These are phyloP conservation scores for Dacryopinax spathularia DNA, from an alignment of 768 basidiomycete genomes.

Conservation along the genomic window DNA sequence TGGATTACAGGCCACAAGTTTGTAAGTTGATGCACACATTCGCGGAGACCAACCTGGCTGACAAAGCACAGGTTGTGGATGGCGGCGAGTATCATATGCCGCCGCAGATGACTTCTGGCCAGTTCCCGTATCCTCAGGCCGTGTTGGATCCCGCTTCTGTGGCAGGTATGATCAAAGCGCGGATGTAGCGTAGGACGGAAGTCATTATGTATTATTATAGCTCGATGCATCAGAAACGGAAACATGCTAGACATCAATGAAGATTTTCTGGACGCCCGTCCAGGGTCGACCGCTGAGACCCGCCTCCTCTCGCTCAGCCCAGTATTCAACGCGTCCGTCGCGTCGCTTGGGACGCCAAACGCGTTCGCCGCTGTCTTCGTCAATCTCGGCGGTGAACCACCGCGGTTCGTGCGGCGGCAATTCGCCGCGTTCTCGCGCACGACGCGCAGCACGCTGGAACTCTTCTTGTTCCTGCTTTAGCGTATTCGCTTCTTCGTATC, in stretches of 20 bases:
- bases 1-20: conserved; percentile 23
- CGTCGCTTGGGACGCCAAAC: conserved; percentile 63
- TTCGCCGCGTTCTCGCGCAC: conserved; percentile 58
- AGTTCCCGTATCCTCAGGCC: conserved; percentile 8
- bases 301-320: conserved; percentile 58
- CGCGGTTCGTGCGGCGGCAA: conserved; percentile 60
- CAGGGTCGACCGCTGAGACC: conserved; percentile 30
- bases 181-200: conserved; percentile 10
- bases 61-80: conserved; percentile 20
- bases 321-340: conserved; percentile 55
- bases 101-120: not conserved
- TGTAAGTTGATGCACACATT: conserved; percentile 15
- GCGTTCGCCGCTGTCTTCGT: conserved; percentile 77
- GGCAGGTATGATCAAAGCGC: conserved; percentile 15
- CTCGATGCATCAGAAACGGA: not conserved
- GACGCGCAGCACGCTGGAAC: conserved; percentile 57
- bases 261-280: conserved; percentile 67
- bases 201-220: conserved; percentile 6
- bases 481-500: conserved; percentile 69
- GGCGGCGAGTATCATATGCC: conserved; percentile 18
- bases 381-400: conserved; percentile 75
- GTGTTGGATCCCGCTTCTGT: conserved; percentile 20
- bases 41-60: not conserved
- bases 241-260: conserved; percentile 41
- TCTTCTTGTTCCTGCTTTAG: conserved; percentile 75